Conservation (phyloP, 2,329 filamentous ascomycete genomes). For the Fusarium sp. region DNA sequence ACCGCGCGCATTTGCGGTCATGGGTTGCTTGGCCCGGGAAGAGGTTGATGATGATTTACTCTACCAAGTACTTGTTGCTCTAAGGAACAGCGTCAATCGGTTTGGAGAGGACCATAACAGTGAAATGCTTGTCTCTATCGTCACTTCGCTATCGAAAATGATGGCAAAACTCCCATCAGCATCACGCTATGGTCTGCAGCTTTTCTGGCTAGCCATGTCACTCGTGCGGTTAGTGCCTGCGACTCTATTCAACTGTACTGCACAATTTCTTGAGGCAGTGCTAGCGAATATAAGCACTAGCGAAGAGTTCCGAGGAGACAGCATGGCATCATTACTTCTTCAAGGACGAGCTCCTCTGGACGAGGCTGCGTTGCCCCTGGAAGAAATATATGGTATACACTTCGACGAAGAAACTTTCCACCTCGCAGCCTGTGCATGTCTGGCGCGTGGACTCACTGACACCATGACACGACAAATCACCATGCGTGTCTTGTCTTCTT, state of each 20-base stretch:
- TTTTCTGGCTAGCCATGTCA: conserved; percentile 76
- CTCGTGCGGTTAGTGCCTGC: conserved; percentile 71
- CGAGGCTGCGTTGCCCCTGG: conserved; percentile 68
- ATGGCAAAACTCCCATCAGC: conserved; percentile 73
- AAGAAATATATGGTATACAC: conserved; percentile 72
- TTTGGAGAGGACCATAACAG: conserved; percentile 71
- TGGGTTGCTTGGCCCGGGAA: conserved; percentile 76
- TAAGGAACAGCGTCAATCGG: conserved; percentile 71
- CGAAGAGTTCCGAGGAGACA: conserved; percentile 66
- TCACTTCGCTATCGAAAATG: conserved; percentile 75
- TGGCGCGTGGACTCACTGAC: conserved; percentile 72
- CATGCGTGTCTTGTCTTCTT: conserved; percentile 68
- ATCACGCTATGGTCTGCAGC: conserved; percentile 73
- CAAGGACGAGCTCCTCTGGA: conserved; percentile 69
- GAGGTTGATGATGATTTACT: conserved; percentile 77
- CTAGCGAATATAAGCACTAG: conserved; percentile 70
- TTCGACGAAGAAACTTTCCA: conserved; percentile 73
- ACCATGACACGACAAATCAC: conserved; percentile 67
- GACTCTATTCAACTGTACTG: conserved; percentile 71
- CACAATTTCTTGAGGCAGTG: conserved; percentile 71
- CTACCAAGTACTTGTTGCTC: conserved; percentile 75
- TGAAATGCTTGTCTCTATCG: conserved; percentile 75
- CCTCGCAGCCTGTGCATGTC: conserved; percentile 71
- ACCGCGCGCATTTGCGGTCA: conserved; percentile 73
- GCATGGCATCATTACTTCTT: conserved; percentile 67